Evolutionary conservation across 345 rosid genomes (phyloP).

Genomic region (Gossypium australe): DNA sequence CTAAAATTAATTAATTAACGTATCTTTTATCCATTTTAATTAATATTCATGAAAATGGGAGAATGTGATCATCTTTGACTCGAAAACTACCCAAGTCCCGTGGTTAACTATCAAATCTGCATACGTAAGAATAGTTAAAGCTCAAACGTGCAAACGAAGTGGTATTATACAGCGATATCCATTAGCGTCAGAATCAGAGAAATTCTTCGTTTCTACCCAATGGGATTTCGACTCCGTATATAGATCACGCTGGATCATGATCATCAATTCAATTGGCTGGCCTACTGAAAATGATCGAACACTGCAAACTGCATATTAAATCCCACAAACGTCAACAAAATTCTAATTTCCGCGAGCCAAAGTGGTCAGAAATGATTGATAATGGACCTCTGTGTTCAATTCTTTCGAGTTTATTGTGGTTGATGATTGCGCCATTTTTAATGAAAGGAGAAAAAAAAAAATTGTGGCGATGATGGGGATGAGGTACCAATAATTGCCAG

Average conservation of each 20-base stretch:
- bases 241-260: neutral
- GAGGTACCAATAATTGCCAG: slow-evolving; percentile 19
- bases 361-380: neutral
- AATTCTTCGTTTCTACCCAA: neutral
- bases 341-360: neutral
- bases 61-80: neutral
- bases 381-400: slow-evolving; percentile 7
- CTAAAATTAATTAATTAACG: neutral
- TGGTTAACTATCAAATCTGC: neutral
- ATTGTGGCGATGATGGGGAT: slow-evolving; percentile 14
- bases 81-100: neutral
- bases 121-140: neutral
- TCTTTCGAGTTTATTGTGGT: slow-evolving; percentile 13
- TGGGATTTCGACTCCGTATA: neutral
- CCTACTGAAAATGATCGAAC: slow-evolving; percentile 1
- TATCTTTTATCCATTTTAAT: neutral
- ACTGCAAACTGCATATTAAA: neutral
- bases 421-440: slow-evolving; percentile 11
- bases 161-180: slow-evolving; percentile 22
- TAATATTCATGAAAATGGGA: neutral
- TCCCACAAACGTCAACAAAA: neutral
- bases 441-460: neutral
- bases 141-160: slow-evolving; percentile 5
- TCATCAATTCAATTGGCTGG: neutral
- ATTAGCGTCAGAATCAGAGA: slow-evolving; percentile 17